Percentiles rank a stretch among this genome's conserved stretches.
phyloP scores from a whole-genome alignment of 2,329 filamentous ascomycete species.

The Colletotrichum plurivorum region DNA sequence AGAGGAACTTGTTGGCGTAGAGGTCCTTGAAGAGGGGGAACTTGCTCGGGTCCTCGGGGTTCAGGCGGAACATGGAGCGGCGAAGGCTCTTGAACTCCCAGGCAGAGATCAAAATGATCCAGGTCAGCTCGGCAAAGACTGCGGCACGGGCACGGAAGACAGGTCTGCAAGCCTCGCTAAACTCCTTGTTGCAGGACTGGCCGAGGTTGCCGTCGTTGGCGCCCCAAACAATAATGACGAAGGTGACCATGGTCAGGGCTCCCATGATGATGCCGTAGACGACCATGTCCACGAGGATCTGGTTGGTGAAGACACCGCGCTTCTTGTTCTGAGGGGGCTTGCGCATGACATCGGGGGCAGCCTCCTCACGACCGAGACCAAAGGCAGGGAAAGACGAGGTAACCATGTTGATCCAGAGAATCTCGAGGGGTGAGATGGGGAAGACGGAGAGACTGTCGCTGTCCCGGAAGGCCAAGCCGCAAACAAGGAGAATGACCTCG shows the following conservation, averaged over 20 bases:
- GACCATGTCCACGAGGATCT: slow-evolving; percentile 84
- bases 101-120: slow-evolving; percentile 80
- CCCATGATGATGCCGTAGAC: slow-evolving; percentile 87
- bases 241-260: slow-evolving; percentile 74
- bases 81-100: slow-evolving; percentile 85
- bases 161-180: slow-evolving; percentile 67
- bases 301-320: slow-evolving; percentile 81
- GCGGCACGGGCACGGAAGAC: slow-evolving; percentile 81
- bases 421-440: slow-evolving; percentile 86
- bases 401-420: slow-evolving; percentile 95
- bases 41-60: slow-evolving; percentile 63
- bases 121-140: slow-evolving; percentile 81
- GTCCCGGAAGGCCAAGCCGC: slow-evolving; percentile 88
- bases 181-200: slow-evolving; percentile 72
- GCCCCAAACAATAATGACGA: slow-evolving; percentile 75
- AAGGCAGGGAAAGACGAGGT: slow-evolving; percentile 91
- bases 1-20: slow-evolving; percentile 79
- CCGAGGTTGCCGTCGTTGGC: slow-evolving; percentile 70
- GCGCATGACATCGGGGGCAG: slow-evolving; percentile 82
- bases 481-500: slow-evolving; percentile 84
- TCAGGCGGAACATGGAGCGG: slow-evolving; percentile 78
- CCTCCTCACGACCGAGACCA: slow-evolving; percentile 85
- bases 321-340: slow-evolving; percentile 81
- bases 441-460: slow-evolving; percentile 81
- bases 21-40: slow-evolving; percentile 74